Percentiles rank a stretch among this genome's conserved stretches.
Conservation (phyloP, 306 rosid genomes). For the Oxytropis ochrocephala region DNA sequence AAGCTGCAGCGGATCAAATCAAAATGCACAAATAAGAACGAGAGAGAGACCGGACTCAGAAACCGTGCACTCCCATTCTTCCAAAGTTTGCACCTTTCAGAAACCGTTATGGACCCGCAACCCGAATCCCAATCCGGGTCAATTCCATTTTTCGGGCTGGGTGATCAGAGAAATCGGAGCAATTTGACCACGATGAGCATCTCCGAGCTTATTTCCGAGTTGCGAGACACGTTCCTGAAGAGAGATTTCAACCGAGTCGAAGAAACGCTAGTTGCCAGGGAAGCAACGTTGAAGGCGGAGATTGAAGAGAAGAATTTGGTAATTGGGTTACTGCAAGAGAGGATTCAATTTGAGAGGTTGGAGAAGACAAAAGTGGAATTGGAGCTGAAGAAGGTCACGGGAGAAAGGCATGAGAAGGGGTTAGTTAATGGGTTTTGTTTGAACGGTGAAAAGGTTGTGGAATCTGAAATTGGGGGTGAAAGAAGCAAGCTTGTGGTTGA, state of each 20-base stretch:
- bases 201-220: not conserved
- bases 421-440: not conserved
- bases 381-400: not conserved
- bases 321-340: not conserved
- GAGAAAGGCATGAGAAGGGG: not conserved
- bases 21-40: no score
- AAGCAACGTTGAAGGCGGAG: not conserved
- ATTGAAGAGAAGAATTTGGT: slow-evolving; percentile 2
- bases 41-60: no score
- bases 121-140: not conserved
- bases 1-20: no score
- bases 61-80: not conserved
- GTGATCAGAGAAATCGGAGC: not conserved
- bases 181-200: not conserved
- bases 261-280: slow-evolving; percentile 3
- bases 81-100: not conserved
- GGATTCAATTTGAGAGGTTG: not conserved
- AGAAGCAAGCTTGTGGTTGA: not conserved
- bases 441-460: not conserved
- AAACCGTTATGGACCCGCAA: not conserved
- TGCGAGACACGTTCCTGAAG: slow-evolving; percentile 6
- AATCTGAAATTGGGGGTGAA: not conserved
- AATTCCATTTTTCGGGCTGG: not conserved
- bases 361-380: not conserved
- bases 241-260: slow-evolving; percentile 21